phyloP scores from a whole-genome alignment of 345 rosid species.

The Gossypium longicalyx region DNA sequence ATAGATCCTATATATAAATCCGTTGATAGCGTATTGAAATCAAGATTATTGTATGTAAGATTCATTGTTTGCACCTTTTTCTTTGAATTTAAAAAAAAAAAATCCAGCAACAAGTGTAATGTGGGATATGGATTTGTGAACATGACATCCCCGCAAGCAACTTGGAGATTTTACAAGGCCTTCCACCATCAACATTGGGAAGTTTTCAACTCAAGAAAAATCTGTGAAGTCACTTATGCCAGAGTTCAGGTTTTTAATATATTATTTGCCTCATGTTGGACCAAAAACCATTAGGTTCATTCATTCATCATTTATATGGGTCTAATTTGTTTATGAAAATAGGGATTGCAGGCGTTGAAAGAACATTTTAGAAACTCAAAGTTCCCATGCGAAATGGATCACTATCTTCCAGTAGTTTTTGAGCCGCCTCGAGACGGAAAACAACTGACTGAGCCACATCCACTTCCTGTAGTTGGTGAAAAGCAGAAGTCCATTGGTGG shows the following conservation, averaged over 20 bases:
- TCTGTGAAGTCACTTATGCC: slow-evolving; percentile 88
- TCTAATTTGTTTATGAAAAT: background rate
- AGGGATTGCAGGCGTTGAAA: slow-evolving; percentile 81
- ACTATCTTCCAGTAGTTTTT: slow-evolving; percentile 74
- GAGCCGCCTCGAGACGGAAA: slow-evolving; percentile 81
- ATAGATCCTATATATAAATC: background rate
- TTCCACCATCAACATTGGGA: slow-evolving; percentile 80
- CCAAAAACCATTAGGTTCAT: background rate
- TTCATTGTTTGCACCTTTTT: background rate
- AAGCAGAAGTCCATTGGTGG: background rate
- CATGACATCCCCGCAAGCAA: slow-evolving; percentile 83
- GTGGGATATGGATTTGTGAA: slow-evolving; percentile 98
- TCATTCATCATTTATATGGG: background rate
- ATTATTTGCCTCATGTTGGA: background rate
- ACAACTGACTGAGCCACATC: slow-evolving; percentile 50
- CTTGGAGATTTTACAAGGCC: slow-evolving; percentile 70
- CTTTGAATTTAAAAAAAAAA: background rate
- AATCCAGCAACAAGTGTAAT: slow-evolving; percentile 73
- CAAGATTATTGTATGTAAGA: background rate
- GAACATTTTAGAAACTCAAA: slow-evolving; percentile 83
- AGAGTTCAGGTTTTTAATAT: slow-evolving; percentile 59
- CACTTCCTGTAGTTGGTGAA: slow-evolving; percentile 40
- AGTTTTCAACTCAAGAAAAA: slow-evolving; percentile 69
- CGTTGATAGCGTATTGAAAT: background rate
- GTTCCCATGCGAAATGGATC: slow-evolving; percentile 61